Conservation (phyloP, 305 asterid genomes). For the Fraxinus xanthoxyloides region DNA sequence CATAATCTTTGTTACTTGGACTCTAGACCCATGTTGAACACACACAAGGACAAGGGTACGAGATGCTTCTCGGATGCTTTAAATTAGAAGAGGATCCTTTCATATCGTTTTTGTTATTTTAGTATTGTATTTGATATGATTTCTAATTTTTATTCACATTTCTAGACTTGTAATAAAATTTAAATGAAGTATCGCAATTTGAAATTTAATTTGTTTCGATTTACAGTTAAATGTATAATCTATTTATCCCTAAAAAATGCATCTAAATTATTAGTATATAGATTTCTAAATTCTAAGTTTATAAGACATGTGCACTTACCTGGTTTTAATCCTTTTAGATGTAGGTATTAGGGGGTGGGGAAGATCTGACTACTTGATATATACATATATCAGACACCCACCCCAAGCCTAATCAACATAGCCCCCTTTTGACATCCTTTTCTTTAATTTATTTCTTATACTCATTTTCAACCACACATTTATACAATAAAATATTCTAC, state of each 20-base stretch:
- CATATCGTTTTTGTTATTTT: too few species aligned
- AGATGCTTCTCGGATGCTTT: neutral
- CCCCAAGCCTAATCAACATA: neutral
- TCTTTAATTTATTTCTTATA: too few species aligned
- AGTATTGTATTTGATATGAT: neutral
- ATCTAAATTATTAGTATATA: too few species aligned
- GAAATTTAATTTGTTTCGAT: neutral
- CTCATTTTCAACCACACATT: too few species aligned
- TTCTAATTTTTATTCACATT: neutral
- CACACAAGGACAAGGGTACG: neutral
- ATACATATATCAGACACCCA: neutral
- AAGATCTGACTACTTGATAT: too few species aligned
- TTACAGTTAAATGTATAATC: neutral
- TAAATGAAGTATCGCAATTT: neutral
- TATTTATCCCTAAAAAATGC: neutral
- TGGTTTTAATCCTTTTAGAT: neutral
- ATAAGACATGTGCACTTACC: neutral
- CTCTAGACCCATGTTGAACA: neutral
- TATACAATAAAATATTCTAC: too few species aligned
- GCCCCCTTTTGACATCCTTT: too few species aligned
- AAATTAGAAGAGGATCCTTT: neutral
- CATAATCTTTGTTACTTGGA: neutral
- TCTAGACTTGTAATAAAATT: neutral
- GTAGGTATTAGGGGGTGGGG: too few species aligned
- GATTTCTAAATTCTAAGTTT: neutral